Evolutionary conservation across 176 grass and related monocot genomes (phyloP).

Genomic region (Oryza longistaminata): DNA sequence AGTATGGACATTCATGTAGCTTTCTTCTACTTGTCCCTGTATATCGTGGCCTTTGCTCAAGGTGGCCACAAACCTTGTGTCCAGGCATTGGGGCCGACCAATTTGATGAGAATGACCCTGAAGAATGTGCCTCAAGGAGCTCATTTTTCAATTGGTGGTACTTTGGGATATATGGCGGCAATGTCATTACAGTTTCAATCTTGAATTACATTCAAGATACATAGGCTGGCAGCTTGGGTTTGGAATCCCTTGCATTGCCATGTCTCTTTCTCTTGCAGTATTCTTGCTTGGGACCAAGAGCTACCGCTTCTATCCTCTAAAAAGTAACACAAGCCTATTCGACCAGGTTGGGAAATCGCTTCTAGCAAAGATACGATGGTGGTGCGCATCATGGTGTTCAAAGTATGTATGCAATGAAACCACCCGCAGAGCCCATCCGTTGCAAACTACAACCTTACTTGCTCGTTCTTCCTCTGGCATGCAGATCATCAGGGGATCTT

Average conservation of each 20-base stretch:
- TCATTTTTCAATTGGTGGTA: constrained; percentile 81
- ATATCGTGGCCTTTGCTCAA: constrained; percentile 51
- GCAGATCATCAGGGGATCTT: constrained; percentile 38
- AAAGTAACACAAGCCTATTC: neutral
- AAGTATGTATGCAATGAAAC: neutral
- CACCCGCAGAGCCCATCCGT: neutral
- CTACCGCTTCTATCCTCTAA: constrained; percentile 47
- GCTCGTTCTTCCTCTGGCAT: neutral
- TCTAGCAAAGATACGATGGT: constrained; percentile 2
- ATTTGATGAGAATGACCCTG: constrained; percentile 53
- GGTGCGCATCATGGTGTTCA: neutral
- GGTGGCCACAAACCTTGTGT: constrained; percentile 61
- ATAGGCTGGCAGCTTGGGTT: constrained; percentile 54
- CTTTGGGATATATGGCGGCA: constrained; percentile 39
- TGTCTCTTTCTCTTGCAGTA: constrained; percentile 46
- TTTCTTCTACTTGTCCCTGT: constrained; percentile 53
- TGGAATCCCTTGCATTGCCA: constrained; percentile 50
- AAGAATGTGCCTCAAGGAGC: constrained; percentile 42
- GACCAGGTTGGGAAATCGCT: constrained; percentile 21
- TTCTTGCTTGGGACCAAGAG: constrained; percentile 46
- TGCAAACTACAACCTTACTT: constrained; percentile 3
- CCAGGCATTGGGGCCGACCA: constrained; percentile 69
- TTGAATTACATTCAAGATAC: constrained; percentile 56
- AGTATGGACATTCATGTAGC: constrained; percentile 33
- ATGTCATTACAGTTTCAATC: constrained; percentile 34